phyloP scores from a whole-genome alignment of 2,329 filamentous ascomycete genomes.

The Verticillium alfalfae region DNA sequence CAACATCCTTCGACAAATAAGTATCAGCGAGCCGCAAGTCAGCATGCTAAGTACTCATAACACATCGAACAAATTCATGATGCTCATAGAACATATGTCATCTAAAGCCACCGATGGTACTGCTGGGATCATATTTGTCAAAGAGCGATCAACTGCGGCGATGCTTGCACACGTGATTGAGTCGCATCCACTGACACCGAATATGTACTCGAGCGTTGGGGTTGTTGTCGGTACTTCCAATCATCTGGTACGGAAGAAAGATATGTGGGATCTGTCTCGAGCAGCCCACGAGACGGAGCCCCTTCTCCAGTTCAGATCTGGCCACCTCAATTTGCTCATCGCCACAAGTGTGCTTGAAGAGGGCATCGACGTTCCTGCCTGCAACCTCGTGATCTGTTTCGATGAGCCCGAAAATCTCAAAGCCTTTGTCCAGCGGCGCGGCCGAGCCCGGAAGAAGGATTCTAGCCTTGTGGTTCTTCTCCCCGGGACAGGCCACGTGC shows the following conservation, averaged over 20 bases:
- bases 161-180: constrained; percentile 55
- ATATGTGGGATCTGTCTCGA: constrained; percentile 31
- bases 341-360: constrained; percentile 63
- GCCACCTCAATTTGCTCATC: constrained; percentile 51
- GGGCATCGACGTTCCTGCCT: constrained; percentile 61
- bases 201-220: constrained; percentile 40
- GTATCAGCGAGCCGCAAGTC: constrained; percentile 14
- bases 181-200: constrained; percentile 39
- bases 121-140: constrained; percentile 63
- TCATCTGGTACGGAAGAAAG: constrained; percentile 24
- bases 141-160: constrained; percentile 54
- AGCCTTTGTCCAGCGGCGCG: constrained; percentile 53
- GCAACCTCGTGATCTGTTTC: constrained; percentile 57
- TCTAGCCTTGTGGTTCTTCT: constrained; percentile 46
- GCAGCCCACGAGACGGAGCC: constrained; percentile 22
- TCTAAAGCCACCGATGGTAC: constrained; percentile 27
- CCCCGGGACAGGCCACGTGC: constrained; percentile 15
- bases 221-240: constrained; percentile 51
- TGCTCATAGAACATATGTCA: constrained; percentile 48
- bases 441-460: constrained; percentile 42
- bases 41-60: constrained; percentile 12
- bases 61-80: constrained; percentile 52
- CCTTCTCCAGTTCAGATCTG: constrained; percentile 44
- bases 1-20: constrained; percentile 33
- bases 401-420: constrained; percentile 44